Percentiles rank a stretch among this genome's conserved stretches.
phyloP scores from a whole-genome alignment of 345 rosid species.

The Euclidium syriacum region DNA sequence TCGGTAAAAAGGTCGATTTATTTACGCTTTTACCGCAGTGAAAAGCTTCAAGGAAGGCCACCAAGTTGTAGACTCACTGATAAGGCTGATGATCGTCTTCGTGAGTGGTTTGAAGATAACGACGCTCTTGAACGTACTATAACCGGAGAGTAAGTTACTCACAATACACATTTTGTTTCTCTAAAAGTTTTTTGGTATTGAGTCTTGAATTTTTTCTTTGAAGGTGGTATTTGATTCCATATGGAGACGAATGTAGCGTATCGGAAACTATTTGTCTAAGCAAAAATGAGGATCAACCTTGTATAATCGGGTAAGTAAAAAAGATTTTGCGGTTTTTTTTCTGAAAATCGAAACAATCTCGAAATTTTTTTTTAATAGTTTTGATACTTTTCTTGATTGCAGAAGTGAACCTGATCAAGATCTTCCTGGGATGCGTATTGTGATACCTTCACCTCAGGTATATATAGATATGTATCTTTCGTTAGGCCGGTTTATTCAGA shows the following conservation, averaged over 20 bases:
- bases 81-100: slow-evolving; percentile 42
- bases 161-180: background rate
- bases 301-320: slow-evolving; percentile 52
- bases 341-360: background rate
- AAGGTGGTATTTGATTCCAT: slow-evolving; percentile 72
- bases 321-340: background rate
- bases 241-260: slow-evolving; percentile 36
- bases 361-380: background rate
- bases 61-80: slow-evolving; percentile 79
- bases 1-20: background rate
- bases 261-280: slow-evolving; percentile 48
- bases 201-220: slow-evolving; percentile 9
- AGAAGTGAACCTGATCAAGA: slow-evolving; percentile 56
- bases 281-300: slow-evolving; percentile 53
- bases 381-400: slow-evolving; percentile 15
- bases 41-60: slow-evolving; percentile 77
- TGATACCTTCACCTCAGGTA: slow-evolving; percentile 60
- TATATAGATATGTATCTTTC: background rate
- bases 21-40: slow-evolving; percentile 39
- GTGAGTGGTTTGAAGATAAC: slow-evolving; percentile 47
- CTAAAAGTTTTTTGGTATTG: background rate
- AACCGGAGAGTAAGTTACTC: slow-evolving; percentile 77
- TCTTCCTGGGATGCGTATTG: slow-evolving; percentile 49
- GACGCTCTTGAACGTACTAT: slow-evolving; percentile 82
- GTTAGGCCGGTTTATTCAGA: no score